Evolutionary conservation across 1,284 basidiomycete genomes (phyloP).

Genomic region (Microstroma glucosiphilum): DNA sequence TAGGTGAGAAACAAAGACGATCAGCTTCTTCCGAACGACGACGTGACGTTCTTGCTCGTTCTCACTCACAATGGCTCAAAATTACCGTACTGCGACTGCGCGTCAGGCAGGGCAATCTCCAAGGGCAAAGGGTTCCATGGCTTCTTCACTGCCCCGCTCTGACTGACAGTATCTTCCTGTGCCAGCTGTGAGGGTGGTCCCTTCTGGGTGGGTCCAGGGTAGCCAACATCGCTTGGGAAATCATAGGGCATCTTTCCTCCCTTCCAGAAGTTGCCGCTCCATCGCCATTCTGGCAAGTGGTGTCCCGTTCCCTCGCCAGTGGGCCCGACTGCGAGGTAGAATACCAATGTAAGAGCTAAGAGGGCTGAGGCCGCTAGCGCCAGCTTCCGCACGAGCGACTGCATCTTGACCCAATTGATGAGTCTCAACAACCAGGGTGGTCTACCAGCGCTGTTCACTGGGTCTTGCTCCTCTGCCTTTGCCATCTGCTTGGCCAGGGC

Average conservation of each 20-base stretch:
- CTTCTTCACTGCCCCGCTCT: constrained; percentile 20
- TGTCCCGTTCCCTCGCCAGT: constrained; percentile 7
- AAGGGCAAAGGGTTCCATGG: constrained; percentile 29
- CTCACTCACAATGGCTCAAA: constrained; percentile 35
- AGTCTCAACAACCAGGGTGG: constrained; percentile 33
- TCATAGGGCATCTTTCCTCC: constrained; percentile 22
- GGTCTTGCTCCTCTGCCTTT: constrained; percentile 21
- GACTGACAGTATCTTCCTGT: constrained; percentile 35
- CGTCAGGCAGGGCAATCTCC: constrained; percentile 35
- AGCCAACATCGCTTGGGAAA: constrained; percentile 39
- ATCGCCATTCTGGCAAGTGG: constrained; percentile 19
- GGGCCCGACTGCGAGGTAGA: constrained; percentile 35
- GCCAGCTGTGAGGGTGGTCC: constrained; percentile 37
- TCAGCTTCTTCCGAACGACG: background rate
- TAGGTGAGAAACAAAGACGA: background rate
- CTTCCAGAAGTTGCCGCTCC: constrained; percentile 31
- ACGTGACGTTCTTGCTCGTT: background rate
- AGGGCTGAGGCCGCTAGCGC: constrained; percentile 16
- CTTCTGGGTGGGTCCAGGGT: constrained; percentile 38
- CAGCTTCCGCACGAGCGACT: constrained; percentile 19
- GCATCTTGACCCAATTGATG: constrained; percentile 20
- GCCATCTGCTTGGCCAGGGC: constrained; percentile 17
- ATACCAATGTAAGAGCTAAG: constrained; percentile 24
- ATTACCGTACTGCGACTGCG: constrained; percentile 16
- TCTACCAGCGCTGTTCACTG: constrained; percentile 37